Evolutionary conservation across 495 filamentous ascomycete genomes (phyloP).

Genomic region (Bryoglossum gracile): DNA sequence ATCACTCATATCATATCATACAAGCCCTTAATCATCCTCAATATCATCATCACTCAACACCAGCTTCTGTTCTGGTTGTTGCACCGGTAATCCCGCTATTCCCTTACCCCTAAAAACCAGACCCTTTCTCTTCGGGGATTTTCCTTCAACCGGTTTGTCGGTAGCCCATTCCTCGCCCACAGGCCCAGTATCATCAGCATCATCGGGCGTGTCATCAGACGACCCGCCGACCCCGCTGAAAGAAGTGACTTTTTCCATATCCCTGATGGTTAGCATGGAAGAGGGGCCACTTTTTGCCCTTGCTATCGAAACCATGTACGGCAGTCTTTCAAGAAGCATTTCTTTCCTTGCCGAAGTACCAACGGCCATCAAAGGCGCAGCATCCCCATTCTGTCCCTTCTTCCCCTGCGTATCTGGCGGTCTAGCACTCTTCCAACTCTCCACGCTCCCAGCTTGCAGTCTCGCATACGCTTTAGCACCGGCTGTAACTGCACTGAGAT

Average conservation of each 20-base stretch:
- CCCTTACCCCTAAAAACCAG: constrained; percentile 19
- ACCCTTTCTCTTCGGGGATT: constrained; percentile 19
- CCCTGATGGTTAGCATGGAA: constrained; percentile 30
- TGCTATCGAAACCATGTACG: constrained; percentile 69
- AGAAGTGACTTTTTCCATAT: constrained; percentile 62
- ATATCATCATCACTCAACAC: constrained; percentile 95
- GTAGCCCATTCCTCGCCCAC: constrained; percentile 48
- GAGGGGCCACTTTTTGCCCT: constrained; percentile 25
- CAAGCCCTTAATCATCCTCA: constrained; percentile 59
- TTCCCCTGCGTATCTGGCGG: constrained; percentile 13
- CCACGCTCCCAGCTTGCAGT: constrained; percentile 25
- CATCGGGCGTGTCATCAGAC: constrained; percentile 40
- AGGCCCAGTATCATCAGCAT: constrained; percentile 34
- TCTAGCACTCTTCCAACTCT: constrained; percentile 32
- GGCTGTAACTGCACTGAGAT: constrained; percentile 25
- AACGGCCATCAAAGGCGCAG: constrained; percentile 38
- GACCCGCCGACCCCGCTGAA: constrained; percentile 47
- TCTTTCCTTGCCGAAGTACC: constrained; percentile 61
- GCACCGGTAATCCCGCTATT: constrained; percentile 20
- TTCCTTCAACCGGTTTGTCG: constrained; percentile 43
- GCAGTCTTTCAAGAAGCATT: constrained; percentile 73
- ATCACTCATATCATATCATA: not conserved
- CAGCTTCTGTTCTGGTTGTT: constrained; percentile 51
- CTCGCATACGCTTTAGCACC: constrained; percentile 38
- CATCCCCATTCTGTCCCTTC: constrained; percentile 12